Base-by-base conservation (phyloP, 371 early-diverging fungal genomes). In the Mucor indicus region DNA sequence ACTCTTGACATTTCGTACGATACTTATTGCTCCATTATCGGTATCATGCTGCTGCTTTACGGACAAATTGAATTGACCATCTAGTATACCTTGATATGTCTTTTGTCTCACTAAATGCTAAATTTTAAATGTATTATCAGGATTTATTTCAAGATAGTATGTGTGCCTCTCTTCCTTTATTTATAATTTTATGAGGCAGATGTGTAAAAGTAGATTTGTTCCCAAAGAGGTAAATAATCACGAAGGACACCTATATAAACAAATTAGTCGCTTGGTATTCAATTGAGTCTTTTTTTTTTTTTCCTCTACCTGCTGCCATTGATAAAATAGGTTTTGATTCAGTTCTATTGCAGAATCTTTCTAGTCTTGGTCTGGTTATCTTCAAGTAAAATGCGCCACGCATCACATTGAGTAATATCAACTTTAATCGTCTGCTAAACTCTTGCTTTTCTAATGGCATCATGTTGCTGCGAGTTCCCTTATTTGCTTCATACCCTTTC, bases 161-260 rank as follows among this genome's bases (percentile, higher is more conserved):
- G 30, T 8, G 30, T 6, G 30, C 30, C 30, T 29, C 30, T 29
- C 12, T 29, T 8, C 12, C 12, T 29, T 29, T 29, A 6, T 21
- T 16, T 24, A 13, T 23, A 15, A 24, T 20, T 12, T 60, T 64
- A 70, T 23, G 75, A 70, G 39, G 69, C 58, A 38, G 71, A 70
- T 15, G 69, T 92, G 64, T 93, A 92, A 58, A 93, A 95, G 72
- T 94, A 91, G 55, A 90, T 83, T 38, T 83, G 81, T 72, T 97
- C 90, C 93, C 94, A 95, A 33, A 97, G 75, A 4, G 96, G 95
- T 56, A 89, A 80, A 63, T 97, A 97, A 60, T 95, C 96, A 27
- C 80, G 79, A 31, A 93, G 61, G 30, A 88, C 80, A 49, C 84
- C 84, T 52, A 81, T 85, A 49, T 73, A 81, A 40, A 86, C 51